phyloP scores from a whole-genome alignment of 352 stramenopile genomes.

The Phytopythium chamaehyphon region DNA sequence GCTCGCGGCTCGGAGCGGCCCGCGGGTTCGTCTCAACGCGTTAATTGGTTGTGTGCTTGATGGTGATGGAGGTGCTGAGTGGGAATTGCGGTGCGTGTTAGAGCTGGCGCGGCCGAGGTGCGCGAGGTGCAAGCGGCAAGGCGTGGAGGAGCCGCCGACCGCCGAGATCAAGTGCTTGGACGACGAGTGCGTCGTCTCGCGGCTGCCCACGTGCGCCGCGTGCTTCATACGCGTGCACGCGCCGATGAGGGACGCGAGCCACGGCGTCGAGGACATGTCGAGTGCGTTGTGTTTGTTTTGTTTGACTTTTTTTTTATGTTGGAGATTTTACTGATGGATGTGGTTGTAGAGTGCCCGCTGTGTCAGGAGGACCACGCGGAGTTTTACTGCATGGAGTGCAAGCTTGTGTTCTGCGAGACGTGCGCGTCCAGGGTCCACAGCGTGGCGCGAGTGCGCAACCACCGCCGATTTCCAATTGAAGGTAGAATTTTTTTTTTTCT shows the following conservation, averaged over 20 bases:
- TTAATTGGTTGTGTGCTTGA: constrained; percentile 5
- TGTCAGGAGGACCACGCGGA: constrained; percentile 40
- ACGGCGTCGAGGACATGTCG: constrained; percentile 16
- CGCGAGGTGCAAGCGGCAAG: constrained; percentile 9
- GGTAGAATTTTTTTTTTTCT: too few species aligned
- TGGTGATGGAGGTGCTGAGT: neutral
- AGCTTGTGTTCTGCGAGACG: constrained; percentile 56
- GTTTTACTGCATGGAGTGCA: constrained; percentile 56
- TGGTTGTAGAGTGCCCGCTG: constrained; percentile 48
- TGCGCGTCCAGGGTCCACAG: constrained; percentile 53
- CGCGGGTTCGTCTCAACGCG: neutral
- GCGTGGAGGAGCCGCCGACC: constrained; percentile 3
- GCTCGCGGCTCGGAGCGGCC: constrained; percentile 12
- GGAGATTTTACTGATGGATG: neutral
- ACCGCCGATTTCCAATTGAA: constrained; percentile 41
- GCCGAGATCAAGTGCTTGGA: constrained; percentile 21
- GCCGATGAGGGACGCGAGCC: constrained; percentile 9
- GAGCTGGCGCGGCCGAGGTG: constrained; percentile 24
- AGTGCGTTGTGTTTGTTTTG: constrained; percentile 16
- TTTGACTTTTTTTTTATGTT: neutral
- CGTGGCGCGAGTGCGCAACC: constrained; percentile 19
- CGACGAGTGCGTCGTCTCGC: constrained; percentile 10
- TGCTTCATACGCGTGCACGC: constrained; percentile 19
- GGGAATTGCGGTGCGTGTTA: constrained; percentile 1
- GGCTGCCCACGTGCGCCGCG: constrained; percentile 11